A percentile compares a stretch with the other conserved stretches of the same genome.
These are phyloP conservation scores for Tetrahymena malaccensis DNA, from an alignment of 73 alveolate species.

Conservation along the genomic window DNA sequence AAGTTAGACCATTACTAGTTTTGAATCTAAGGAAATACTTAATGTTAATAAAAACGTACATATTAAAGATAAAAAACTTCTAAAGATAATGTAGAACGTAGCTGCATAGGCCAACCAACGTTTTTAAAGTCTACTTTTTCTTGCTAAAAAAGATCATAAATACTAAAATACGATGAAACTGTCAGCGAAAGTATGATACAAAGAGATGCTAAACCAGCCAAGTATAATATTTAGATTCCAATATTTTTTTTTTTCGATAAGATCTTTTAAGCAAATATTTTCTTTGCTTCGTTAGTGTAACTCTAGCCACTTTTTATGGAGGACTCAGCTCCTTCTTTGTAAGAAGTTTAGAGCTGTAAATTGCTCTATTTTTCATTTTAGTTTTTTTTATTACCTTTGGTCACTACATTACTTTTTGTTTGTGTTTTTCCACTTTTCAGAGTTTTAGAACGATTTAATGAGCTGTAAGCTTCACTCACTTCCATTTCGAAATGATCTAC, in stretches of 20 bases:
- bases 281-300: not conserved
- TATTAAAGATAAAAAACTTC: not conserved
- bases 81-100: not conserved
- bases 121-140: not conserved
- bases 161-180: not conserved
- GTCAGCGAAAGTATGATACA: not conserved
- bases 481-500: not conserved
- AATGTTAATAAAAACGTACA: not conserved
- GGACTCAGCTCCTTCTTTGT: not conserved
- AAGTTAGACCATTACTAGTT: not conserved
- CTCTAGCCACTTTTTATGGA: not conserved
- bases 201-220: not conserved
- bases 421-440: not conserved
- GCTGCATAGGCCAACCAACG: not conserved
- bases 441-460: not conserved
- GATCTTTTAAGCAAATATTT: not conserved
- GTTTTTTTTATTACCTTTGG: not conserved
- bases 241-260: not conserved
- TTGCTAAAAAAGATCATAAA: not conserved
- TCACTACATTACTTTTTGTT: not conserved
- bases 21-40: not conserved
- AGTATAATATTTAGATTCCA: not conserved
- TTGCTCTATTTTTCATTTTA: not conserved
- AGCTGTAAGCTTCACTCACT: not conserved
- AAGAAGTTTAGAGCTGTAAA: not conserved